Evolutionary conservation across 371 early-diverging fungal species (phyloP).

Genomic region (Mortierella sp.): DNA sequence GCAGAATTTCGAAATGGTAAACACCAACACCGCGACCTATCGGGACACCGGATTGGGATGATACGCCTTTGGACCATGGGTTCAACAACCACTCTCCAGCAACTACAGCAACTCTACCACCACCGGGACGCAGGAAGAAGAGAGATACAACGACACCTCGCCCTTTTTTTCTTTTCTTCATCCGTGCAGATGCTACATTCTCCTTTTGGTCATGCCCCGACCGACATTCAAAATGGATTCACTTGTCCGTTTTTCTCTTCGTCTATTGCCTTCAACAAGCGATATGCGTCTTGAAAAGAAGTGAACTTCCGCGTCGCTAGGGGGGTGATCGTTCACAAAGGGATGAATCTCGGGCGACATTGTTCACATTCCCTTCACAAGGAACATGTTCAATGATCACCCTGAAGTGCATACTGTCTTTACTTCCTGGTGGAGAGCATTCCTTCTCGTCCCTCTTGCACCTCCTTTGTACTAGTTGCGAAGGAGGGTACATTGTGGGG

Average conservation of each 20-base stretch:
- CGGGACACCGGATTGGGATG: constrained; percentile 10
- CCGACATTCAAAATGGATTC: constrained; percentile 15
- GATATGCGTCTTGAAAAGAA: not conserved
- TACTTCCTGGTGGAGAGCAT: constrained; percentile 39
- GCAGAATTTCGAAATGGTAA: constrained; percentile 57
- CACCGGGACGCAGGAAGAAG: not conserved
- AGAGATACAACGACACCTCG: not conserved
- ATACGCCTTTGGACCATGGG: constrained; percentile 12
- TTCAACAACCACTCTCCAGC: not conserved
- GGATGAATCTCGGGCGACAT: not conserved
- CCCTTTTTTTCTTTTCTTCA: not conserved
- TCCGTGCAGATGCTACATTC: not conserved
- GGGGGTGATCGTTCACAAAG: not conserved
- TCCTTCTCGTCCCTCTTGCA: constrained; percentile 4
- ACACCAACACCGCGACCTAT: not conserved
- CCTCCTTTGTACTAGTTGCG: not conserved
- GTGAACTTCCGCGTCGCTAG: not conserved
- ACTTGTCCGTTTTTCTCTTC: not conserved
- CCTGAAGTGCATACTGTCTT: not conserved
- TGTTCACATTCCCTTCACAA: not conserved
- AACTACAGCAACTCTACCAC: not conserved
- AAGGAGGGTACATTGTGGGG: constrained; percentile 14
- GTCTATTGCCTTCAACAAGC: not conserved
- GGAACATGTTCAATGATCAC: not conserved
- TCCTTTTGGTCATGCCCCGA: not conserved